phyloP scores from a whole-genome alignment of 805 yeast genomes.

The Candida nanaspora region DNA sequence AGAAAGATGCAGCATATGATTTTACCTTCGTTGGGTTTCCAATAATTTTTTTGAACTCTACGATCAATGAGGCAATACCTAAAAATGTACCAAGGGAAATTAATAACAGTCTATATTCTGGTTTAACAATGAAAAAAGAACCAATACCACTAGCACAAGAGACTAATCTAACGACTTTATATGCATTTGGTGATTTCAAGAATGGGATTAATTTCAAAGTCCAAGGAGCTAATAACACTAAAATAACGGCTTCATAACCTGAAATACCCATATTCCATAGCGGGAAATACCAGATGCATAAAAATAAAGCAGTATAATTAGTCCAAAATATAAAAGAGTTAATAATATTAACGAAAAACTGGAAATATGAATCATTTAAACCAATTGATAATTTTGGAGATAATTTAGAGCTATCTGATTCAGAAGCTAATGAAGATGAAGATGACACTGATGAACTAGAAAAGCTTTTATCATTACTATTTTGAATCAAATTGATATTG shows the following conservation, averaged over 20 bases:
- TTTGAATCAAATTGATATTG: constrained; percentile 10
- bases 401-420: constrained; percentile 5
- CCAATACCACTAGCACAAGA: constrained; percentile 67
- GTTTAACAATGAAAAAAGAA: constrained; percentile 60
- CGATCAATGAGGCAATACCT: constrained; percentile 46
- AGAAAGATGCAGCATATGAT: constrained; percentile 45
- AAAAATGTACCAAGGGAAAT: constrained; percentile 63
- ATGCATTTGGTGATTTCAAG: constrained; percentile 29
- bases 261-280: constrained; percentile 97
- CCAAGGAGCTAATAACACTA: constrained; percentile 52
- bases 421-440: background rate
- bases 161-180: constrained; percentile 36
- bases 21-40: constrained; percentile 23
- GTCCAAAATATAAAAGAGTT: constrained; percentile 86
- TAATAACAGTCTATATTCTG: constrained; percentile 60
- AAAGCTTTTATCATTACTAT: background rate
- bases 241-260: constrained; percentile 77
- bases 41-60: background rate
- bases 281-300: constrained; percentile 95
- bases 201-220: constrained; percentile 26
- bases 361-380: constrained; percentile 21
- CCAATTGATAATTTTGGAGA: constrained; percentile 12
- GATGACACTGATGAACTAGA: background rate
- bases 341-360: constrained; percentile 37
- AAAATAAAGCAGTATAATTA: constrained; percentile 66